phyloP scores from a whole-genome alignment of 805 yeast genomes.

The Candida boleticola region DNA sequence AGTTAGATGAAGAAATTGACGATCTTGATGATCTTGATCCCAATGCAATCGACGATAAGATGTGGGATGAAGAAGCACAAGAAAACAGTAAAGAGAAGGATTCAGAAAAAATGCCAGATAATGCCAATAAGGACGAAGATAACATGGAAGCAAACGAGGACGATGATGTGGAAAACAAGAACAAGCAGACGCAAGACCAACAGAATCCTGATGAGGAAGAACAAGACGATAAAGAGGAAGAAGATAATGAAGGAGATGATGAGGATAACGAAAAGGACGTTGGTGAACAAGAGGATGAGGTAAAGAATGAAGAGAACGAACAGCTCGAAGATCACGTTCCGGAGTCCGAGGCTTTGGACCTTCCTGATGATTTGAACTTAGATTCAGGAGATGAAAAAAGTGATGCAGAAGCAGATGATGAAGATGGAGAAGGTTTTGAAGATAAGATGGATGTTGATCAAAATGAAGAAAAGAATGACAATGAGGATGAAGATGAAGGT shows the following conservation, averaged over 20 bases:
- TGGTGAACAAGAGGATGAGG: slow-evolving; percentile 81
- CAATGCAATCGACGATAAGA: slow-evolving; percentile 91
- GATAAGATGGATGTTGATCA: slow-evolving; percentile 24
- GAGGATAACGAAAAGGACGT: slow-evolving; percentile 67
- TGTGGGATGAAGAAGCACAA: slow-evolving; percentile 94
- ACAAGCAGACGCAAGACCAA: slow-evolving; percentile 27
- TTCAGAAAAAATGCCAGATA: slow-evolving; percentile 65
- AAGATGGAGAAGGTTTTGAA: slow-evolving; percentile 27
- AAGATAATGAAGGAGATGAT: slow-evolving; percentile 43
- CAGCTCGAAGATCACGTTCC: slow-evolving; percentile 73
- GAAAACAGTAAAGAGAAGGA: slow-evolving; percentile 80
- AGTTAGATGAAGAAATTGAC: slow-evolving; percentile 85
- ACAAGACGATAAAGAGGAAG: slow-evolving; percentile 41
- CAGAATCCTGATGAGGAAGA: slow-evolving; percentile 41
- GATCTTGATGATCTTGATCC: slow-evolving; percentile 89
- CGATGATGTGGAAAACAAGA: slow-evolving; percentile 38
- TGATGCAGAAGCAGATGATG: slow-evolving; percentile 45
- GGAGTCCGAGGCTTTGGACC: slow-evolving; percentile 80
- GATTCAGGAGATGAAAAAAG: slow-evolving; percentile 69
- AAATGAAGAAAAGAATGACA: slow-evolving; percentile 24
- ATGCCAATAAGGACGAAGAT: slow-evolving; percentile 50
- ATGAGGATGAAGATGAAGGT: slow-evolving; percentile 25
- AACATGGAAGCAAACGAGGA: slow-evolving; percentile 46
- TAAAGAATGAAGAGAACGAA: slow-evolving; percentile 64
- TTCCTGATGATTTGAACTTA: slow-evolving; percentile 88